Base-by-base conservation (phyloP, 2,329 filamentous ascomycete species). In the Fusarium setosum region DNA sequence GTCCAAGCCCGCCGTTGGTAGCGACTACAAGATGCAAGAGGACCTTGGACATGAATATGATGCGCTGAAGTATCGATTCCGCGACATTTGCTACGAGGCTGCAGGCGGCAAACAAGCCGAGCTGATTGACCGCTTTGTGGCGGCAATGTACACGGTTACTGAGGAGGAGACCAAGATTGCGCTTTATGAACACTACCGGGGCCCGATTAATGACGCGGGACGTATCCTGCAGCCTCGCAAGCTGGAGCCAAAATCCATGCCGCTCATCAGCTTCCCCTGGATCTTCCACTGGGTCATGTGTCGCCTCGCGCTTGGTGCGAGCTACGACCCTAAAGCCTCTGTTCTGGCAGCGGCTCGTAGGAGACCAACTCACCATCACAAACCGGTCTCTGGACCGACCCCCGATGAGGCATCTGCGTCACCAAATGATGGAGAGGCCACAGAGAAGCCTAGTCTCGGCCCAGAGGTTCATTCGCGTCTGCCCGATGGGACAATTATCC, bases 201-300 rank as follows among this genome's bases (percentile, higher is more conserved):
- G 59, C 21, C 57, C 67, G 11, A 78, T 70, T 1, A 78, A 76
- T 62, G 70, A 76, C 3, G 77, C 77, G 7, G 82, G 75, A 15
- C 51, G 52, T n/a, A 59, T 65, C 5, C 23, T 70, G 45, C 65
- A 68, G 37, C 50, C 68, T 34, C 61, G 61, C 3, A 61, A 49
- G 23, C 61, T 62, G 7, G 62, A 77, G 11, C 72, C 82, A 3
- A 81, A 81, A 9, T 79, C 81, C 3, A 90, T 94, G 83, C 95
- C 96, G 0, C 81, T 98, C 9, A 96, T 97, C 70, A 96, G 91
- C 59, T 98, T 97, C 70, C 95, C 96, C 0, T 99, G 96, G 96
- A 81, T 98, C 3, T 97, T 98, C 65, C 84, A 89, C 12, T 84
- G 85, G 41, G 86, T 93, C 24, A 65, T 80, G 68, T 72, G 75